A percentile compares a stretch with the other conserved stretches of the same genome.
Evolutionary conservation across 1,284 basidiomycete genomes (phyloP).

Genomic region (Agroathelia rolfsii): DNA sequence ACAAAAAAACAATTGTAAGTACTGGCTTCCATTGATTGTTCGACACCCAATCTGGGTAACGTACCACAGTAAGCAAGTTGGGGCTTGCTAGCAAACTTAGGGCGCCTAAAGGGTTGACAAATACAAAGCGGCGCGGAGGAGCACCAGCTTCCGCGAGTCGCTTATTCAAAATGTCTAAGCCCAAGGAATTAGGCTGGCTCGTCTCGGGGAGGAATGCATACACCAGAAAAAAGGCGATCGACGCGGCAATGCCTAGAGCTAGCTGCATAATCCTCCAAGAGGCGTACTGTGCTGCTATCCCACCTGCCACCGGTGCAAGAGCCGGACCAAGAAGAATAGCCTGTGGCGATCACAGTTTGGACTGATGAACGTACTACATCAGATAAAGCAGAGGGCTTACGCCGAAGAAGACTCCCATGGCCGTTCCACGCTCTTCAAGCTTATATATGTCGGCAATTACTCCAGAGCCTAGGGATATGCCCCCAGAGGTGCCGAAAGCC

Average conservation of each 20-base stretch:
- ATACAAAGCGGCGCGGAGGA: neutral
- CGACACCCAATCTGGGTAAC: too few relatives aligned
- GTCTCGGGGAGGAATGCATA: constrained; percentile 23
- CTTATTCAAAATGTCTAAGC: too few relatives aligned
- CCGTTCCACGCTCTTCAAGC: constrained; percentile 12
- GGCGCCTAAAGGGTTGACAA: constrained; percentile 1
- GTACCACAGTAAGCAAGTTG: constrained; percentile 21
- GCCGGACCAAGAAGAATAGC: neutral
- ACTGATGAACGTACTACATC: too few relatives aligned
- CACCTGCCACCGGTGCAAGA: constrained; percentile 6
- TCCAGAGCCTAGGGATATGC: constrained; percentile 10
- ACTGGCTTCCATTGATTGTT: too few relatives aligned
- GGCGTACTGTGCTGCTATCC: constrained; percentile 37
- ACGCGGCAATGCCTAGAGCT: constrained; percentile 33
- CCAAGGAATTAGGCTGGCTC: constrained; percentile 4
- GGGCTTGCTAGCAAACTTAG: constrained; percentile 9
- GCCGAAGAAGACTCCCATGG: constrained; percentile 13
- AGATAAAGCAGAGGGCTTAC: too few relatives aligned
- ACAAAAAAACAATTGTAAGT: constrained; percentile 7
- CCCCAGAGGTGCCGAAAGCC: too few relatives aligned
- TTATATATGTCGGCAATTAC: constrained; percentile 12
- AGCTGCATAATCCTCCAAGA: constrained; percentile 68
- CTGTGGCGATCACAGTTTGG: too few relatives aligned
- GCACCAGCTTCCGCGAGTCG: too few relatives aligned
- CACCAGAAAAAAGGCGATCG: constrained; percentile 35